Conservation (phyloP, 2,329 filamentous ascomycete species). For the Helotiales sp. region DNA sequence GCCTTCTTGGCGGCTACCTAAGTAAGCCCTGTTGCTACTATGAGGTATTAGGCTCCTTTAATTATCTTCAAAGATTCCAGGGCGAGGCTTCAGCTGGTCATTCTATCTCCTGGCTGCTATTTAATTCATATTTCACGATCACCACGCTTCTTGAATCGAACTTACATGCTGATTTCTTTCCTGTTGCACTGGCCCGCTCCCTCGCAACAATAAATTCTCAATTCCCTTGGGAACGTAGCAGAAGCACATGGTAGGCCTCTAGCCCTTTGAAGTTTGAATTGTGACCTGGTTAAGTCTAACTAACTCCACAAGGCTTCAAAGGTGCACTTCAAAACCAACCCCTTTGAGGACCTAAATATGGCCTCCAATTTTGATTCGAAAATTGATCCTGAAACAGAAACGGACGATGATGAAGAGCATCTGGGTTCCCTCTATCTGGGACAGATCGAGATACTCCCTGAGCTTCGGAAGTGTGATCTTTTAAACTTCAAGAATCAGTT, state of each 20-base stretch:
- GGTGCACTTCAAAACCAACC: background rate
- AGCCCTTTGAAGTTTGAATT: background rate
- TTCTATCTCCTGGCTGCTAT: too few species aligned
- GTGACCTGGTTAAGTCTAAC: background rate
- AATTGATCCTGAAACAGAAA: background rate
- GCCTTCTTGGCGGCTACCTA: background rate
- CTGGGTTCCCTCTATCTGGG: background rate
- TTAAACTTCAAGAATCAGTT: slow-evolving; percentile 37
- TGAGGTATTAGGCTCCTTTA: background rate
- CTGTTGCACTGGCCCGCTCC: too few species aligned
- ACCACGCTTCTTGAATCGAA: too few species aligned
- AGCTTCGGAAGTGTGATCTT: slow-evolving; percentile 21
- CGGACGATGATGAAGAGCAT: slow-evolving; percentile 2
- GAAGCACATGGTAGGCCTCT: background rate
- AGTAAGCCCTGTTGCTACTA: background rate
- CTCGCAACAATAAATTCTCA: too few species aligned
- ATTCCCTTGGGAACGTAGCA: too few species aligned
- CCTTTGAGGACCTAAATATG: background rate
- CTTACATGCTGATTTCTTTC: too few species aligned
- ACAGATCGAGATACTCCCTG: background rate
- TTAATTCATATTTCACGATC: background rate
- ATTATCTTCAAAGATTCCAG: too few species aligned
- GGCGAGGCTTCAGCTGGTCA: background rate
- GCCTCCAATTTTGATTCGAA: background rate
- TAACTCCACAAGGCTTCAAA: background rate